phyloP scores from a whole-genome alignment of 1,284 basidiomycete species.

The Boletus calvinii region DNA sequence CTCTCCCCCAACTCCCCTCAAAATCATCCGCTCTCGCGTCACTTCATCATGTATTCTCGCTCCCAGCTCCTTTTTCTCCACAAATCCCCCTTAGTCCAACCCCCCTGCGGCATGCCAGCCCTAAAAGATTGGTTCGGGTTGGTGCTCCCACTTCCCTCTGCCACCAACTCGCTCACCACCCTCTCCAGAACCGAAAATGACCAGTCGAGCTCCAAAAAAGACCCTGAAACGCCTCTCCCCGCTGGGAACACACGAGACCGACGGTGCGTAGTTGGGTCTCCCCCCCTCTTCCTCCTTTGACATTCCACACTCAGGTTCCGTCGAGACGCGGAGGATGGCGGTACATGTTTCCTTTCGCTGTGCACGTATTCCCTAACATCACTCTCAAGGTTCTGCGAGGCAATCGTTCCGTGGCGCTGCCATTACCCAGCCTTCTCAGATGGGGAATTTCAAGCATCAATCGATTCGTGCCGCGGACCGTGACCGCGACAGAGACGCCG shows the following conservation, averaged over 20 bases:
- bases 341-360: constrained; percentile 38
- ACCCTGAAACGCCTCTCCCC: constrained; percentile 50
- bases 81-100: constrained; percentile 74
- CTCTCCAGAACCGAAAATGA: constrained; percentile 56
- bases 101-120: constrained; percentile 73
- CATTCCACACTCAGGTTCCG: constrained; percentile 55
- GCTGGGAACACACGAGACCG: constrained; percentile 59
- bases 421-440: constrained; percentile 78
- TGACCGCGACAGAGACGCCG: constrained; percentile 56
- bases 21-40: constrained; percentile 29
- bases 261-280: constrained; percentile 65
- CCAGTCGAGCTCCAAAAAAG: constrained; percentile 61
- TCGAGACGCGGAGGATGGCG: constrained; percentile 70
- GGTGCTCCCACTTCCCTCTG: constrained; percentile 27
- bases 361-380: constrained; percentile 16
- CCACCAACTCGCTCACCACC: constrained; percentile 21
- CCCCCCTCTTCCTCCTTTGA: constrained; percentile 53
- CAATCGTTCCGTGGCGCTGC: constrained; percentile 65
- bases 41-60: constrained; percentile 64
- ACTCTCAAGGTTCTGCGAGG: constrained; percentile 50
- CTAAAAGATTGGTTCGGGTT: constrained; percentile 89
- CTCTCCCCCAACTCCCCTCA: constrained; percentile 10
- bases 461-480: constrained; percentile 68
- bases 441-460: constrained; percentile 87
- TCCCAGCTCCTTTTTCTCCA: constrained; percentile 64